These are phyloP conservation scores for Prinsepia uniflora DNA, from an alignment of 306 rosid species.

Conservation along the genomic window DNA sequence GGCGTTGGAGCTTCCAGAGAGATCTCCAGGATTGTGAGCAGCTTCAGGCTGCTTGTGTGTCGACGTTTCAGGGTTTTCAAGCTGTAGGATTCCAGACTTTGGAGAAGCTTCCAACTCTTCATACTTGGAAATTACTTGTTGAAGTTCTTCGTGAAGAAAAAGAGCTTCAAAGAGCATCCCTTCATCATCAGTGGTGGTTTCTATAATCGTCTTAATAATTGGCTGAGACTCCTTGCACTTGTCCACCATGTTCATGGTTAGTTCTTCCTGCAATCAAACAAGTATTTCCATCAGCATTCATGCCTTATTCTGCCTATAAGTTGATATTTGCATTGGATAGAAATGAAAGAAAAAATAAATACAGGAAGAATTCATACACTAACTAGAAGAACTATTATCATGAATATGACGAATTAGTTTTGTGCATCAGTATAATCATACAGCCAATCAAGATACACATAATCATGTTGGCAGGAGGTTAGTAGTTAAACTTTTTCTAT, in stretches of 20 bases:
- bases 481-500: background rate
- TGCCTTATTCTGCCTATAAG: background rate
- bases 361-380: background rate
- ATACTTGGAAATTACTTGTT: slow-evolving; percentile 56
- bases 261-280: slow-evolving; percentile 55
- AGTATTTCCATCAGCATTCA: slow-evolving; percentile 13
- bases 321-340: background rate
- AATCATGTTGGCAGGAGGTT: background rate
- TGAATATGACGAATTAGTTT: background rate
- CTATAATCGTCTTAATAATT: slow-evolving; percentile 56
- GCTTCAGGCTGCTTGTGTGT: slow-evolving; percentile 26
- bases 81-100: slow-evolving; percentile 26
- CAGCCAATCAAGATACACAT: background rate
- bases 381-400: background rate
- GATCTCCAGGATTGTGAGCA: slow-evolving; percentile 27
- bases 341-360: background rate
- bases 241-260: slow-evolving; percentile 63
- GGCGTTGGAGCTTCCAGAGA: slow-evolving; percentile 17
- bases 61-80: slow-evolving; percentile 34
- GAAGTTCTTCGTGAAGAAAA: slow-evolving; percentile 75
- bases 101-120: slow-evolving; percentile 59
- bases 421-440: background rate
- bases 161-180: slow-evolving; percentile 74
- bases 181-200: slow-evolving; percentile 69
- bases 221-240: slow-evolving; percentile 68